Evolutionary conservation across 805 yeast species (phyloP), one percentile per base, ranked within the genome.

Genomic region (Phaffomyces antillensis): DNA sequence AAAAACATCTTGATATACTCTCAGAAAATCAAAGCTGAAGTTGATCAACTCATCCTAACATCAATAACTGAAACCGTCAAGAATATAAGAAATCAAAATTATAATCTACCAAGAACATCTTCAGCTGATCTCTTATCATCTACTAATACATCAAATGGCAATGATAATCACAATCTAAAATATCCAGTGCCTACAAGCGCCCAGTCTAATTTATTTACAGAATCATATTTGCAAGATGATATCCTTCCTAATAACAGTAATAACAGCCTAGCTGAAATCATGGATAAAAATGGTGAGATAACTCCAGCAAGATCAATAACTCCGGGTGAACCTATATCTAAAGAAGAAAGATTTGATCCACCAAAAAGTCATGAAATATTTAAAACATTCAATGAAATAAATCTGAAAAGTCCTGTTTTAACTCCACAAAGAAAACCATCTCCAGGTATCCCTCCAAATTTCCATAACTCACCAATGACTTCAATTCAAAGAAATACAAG

Each of bases 1-100:
- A 81, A 86, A 13, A 84, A 89, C 49, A 77, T 87, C 3, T 68
- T 86, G 48, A 78, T 83, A 44, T 88, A 83, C 60, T 80, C 86
- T 18, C 83, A 83, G 51, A 82, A 79, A 54, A 79, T 89, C 41
- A 84, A 86, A 43, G 76, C 73, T 42, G 96, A 90, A 61, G 85
- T 88, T 4, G 93, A 88, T 57, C 72, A 64, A 18, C 66, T 80
- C 56, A 89, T 89, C 3, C 63, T 85, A 25, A 64, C 68, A 33
- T 70, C 83, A 2, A 86, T 90, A 4, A 66, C 72, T 23, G 79
- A 79, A 32, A 83, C 93, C 0, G 73, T 88, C 3, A 62, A 65
- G 33, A 76, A 73, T 52, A 81, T 66, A 33, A 56, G 62, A 44
- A 56, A 58, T 38, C 63, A 58, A 41, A 56, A 51, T 4, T 49